Evolutionary conservation across 2,329 filamentous ascomycete genomes (phyloP).

Genomic region (Hypomyces perniciosus): DNA sequence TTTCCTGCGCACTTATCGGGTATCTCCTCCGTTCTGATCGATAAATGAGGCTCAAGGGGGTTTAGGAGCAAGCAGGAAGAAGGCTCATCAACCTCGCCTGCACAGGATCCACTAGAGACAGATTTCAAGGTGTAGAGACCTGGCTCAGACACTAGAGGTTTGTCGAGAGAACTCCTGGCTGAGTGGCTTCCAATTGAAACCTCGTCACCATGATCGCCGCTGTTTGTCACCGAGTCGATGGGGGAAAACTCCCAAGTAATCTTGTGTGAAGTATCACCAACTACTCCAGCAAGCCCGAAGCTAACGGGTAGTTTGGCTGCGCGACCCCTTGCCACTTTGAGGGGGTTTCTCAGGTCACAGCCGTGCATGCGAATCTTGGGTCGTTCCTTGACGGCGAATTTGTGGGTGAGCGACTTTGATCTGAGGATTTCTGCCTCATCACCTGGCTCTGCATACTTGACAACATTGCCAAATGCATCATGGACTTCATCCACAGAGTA

Average conservation of each 20-base stretch:
- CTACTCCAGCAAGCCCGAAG: constrained; percentile 57
- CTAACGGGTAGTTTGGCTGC: constrained; percentile 62
- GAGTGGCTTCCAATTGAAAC: constrained; percentile 52
- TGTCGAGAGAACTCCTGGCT: constrained; percentile 56
- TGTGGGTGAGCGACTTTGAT: constrained; percentile 61
- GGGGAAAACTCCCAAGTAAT: constrained; percentile 79
- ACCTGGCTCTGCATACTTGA: constrained; percentile 61
- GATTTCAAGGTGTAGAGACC: constrained; percentile 83
- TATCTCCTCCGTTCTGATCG: constrained; percentile 71
- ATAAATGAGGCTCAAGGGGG: constrained; percentile 76
- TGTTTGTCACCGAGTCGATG: constrained; percentile 60
- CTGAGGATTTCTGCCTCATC: constrained; percentile 66
- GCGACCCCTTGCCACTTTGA: constrained; percentile 76
- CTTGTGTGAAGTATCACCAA: constrained; percentile 59
- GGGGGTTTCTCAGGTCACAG: constrained; percentile 72
- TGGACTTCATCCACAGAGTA: constrained; percentile 90
- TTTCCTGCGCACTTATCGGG: constrained; percentile 94
- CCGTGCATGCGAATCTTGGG: constrained; percentile 65
- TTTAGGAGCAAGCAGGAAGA: constrained; percentile 91
- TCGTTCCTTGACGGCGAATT: constrained; percentile 80
- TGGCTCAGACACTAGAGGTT: constrained; percentile 64
- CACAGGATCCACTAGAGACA: constrained; percentile 73
- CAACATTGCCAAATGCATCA: constrained; percentile 82
- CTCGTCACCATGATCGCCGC: constrained; percentile 61
- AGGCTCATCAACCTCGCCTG: constrained; percentile 85